Percentiles rank a stretch among this genome's conserved stretches.
Evolutionary conservation across 345 rosid genomes (phyloP).

Genomic region (Cardiospermum halicacabum): DNA sequence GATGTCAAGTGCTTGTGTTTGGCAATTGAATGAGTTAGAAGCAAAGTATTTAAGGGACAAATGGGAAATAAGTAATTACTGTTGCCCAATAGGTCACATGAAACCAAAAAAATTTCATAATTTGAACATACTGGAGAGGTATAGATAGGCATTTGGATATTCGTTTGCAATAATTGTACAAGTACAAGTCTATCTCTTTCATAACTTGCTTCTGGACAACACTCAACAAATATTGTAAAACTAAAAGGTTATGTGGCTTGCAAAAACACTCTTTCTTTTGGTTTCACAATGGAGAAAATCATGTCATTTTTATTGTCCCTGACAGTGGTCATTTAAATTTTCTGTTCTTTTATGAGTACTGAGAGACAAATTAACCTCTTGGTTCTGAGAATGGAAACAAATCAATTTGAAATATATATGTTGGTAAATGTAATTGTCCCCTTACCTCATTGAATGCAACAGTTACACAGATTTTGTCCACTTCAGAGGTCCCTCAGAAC

Average conservation of each 20-base stretch:
- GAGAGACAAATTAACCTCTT: neutral
- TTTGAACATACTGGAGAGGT: no score
- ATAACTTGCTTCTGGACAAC: neutral
- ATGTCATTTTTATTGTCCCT: no score
- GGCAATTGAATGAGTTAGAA: neutral
- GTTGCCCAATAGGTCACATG: neutral
- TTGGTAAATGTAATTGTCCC: neutral
- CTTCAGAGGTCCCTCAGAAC: neutral
- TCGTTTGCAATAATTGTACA: neutral
- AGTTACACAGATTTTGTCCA: neutral
- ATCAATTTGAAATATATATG: neutral
- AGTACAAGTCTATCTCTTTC: neutral
- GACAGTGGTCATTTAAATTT: no score
- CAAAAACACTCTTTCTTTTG: neutral
- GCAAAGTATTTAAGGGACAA: no score
- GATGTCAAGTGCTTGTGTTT: no score
- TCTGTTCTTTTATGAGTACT: neutral
- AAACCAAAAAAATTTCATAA: neutral
- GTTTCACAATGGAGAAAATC: neutral
- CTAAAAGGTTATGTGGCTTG: neutral
- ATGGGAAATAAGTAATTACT: no score
- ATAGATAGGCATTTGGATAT: constrained; percentile 1
- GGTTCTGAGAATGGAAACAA: no score
- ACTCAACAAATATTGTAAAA: neutral
- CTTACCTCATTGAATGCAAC: neutral